Conservation (phyloP, 768 basidiomycete species). For the Termitomyces sp. region DNA sequence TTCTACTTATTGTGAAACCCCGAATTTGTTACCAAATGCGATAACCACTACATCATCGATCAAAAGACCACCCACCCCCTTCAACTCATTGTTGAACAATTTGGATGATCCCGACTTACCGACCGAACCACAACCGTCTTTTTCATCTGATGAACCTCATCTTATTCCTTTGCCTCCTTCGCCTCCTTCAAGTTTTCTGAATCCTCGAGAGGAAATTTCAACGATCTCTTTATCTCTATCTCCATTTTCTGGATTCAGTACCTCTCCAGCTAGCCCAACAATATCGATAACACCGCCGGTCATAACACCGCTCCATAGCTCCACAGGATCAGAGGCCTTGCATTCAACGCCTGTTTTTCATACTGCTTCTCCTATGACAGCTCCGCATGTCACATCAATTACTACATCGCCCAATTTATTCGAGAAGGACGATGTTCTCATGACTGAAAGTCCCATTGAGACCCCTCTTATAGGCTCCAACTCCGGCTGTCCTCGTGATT, state of each 20-base stretch:
- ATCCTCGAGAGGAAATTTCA: neutral
- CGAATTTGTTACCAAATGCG: neutral
- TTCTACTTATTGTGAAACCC: neutral
- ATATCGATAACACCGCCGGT: conserved; percentile 9
- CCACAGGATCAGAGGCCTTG: conserved; percentile 19
- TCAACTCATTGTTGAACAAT: neutral
- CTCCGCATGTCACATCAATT: conserved; percentile 14
- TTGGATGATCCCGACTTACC: neutral
- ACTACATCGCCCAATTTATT: neutral
- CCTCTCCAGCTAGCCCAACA: conserved; percentile 1
- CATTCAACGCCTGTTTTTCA: conserved; percentile 22
- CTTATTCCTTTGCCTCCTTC: conserved; percentile 12
- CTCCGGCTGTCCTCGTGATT: conserved; percentile 9
- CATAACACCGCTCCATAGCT: neutral
- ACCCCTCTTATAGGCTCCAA: conserved; percentile 7
- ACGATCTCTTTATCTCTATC: conserved; percentile 13
- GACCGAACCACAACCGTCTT: neutral
- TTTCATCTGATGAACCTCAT: conserved; percentile 2
- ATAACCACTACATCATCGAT: neutral
- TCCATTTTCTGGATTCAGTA: conserved; percentile 7
- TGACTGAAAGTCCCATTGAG: conserved; percentile 33
- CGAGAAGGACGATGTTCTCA: conserved; percentile 19
- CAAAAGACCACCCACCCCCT: neutral
- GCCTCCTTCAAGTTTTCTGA: neutral
- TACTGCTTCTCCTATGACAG: conserved; percentile 21